phyloP scores from a whole-genome alignment of 768 basidiomycete species.

The Gymnopilus dilepis region DNA sequence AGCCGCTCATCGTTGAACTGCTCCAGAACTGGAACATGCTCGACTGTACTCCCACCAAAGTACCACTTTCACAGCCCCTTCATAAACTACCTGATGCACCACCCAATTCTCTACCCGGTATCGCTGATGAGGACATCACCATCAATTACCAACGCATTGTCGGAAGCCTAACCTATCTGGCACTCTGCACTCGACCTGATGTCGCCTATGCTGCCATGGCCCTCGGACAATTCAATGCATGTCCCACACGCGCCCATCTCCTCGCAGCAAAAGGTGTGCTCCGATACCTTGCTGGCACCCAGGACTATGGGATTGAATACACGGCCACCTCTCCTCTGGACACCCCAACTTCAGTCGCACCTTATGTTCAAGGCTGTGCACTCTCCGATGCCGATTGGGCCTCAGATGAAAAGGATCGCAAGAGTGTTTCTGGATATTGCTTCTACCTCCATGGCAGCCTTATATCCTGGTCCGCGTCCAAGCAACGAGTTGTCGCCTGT shows the following conservation, averaged over 20 bases:
- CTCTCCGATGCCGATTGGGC: conserved; percentile 41
- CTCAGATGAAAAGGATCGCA: conserved; percentile 27
- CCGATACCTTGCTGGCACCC: conserved; percentile 38
- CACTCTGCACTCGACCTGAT: conserved; percentile 40
- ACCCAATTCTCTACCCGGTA: conserved; percentile 19
- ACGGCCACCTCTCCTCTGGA: not conserved
- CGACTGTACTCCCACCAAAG: conserved; percentile 14
- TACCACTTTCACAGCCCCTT: conserved; percentile 6
- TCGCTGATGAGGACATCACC: conserved; percentile 20
- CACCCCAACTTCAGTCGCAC: not conserved
- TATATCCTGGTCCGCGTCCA: conserved; percentile 39
- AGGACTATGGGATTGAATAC: conserved; percentile 26
- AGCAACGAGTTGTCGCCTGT: conserved; percentile 38
- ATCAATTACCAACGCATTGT: conserved; percentile 27
- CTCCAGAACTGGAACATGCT: conserved; percentile 17
- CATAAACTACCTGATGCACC: conserved; percentile 8
- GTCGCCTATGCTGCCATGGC: conserved; percentile 35
- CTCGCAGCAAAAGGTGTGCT: conserved; percentile 36
- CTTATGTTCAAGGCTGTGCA: conserved; percentile 13
- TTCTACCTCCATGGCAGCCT: conserved; percentile 35
- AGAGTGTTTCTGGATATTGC: conserved; percentile 40
- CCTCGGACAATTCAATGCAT: conserved; percentile 35
- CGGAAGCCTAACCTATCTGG: conserved; percentile 33
- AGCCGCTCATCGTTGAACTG: conserved; percentile 14
- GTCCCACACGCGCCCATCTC: conserved; percentile 34